Evolutionary conservation across 2,329 filamentous ascomycete genomes (phyloP).

Genomic region (Scedosporium minutisporum): DNA sequence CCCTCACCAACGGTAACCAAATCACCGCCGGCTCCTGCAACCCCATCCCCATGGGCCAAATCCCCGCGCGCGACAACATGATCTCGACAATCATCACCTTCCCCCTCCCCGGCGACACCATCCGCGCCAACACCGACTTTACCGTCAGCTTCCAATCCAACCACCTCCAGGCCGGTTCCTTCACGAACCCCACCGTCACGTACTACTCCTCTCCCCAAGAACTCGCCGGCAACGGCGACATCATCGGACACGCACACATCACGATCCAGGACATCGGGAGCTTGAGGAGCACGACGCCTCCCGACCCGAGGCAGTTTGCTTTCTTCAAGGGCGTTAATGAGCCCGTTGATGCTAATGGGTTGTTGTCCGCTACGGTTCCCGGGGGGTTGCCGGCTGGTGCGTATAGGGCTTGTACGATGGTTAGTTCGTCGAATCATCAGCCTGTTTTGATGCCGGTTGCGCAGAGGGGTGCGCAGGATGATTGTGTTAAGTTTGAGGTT

Average conservation of each 20-base stretch:
- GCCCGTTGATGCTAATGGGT: conserved; percentile 33
- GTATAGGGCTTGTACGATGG: conserved; percentile 44
- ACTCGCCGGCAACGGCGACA: conserved; percentile 27
- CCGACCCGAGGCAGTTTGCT: conserved; percentile 30
- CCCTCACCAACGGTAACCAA: conserved; percentile 45
- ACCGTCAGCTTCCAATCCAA: conserved; percentile 35
- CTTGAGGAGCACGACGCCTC: conserved; percentile 25
- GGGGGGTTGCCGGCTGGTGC: conserved; percentile 35
- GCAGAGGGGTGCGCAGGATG: conserved; percentile 43
- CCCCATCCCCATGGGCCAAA: conserved; percentile 47
- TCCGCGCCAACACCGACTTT: conserved; percentile 32
- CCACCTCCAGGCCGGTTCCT: conserved; percentile 41
- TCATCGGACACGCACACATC: conserved; percentile 39
- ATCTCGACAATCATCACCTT: conserved; percentile 41
- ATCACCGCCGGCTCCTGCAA: conserved; percentile 43
- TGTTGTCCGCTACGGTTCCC: conserved; percentile 31
- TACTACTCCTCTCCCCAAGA: conserved; percentile 47
- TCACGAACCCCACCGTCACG: conserved; percentile 42
- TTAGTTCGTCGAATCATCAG: conserved; percentile 41
- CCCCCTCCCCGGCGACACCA: conserved; percentile 30
- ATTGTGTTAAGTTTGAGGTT: conserved; percentile 40
- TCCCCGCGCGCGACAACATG: conserved; percentile 41
- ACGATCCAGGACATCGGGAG: conserved; percentile 38
- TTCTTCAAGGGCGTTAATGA: conserved; percentile 53
- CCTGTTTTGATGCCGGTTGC: conserved; percentile 49